A percentile compares a stretch with the other conserved stretches of the same genome.
Conservation (phyloP, 2,329 filamentous ascomycete genomes). For the Ophiocordyceps camponoti-rufipedis region DNA sequence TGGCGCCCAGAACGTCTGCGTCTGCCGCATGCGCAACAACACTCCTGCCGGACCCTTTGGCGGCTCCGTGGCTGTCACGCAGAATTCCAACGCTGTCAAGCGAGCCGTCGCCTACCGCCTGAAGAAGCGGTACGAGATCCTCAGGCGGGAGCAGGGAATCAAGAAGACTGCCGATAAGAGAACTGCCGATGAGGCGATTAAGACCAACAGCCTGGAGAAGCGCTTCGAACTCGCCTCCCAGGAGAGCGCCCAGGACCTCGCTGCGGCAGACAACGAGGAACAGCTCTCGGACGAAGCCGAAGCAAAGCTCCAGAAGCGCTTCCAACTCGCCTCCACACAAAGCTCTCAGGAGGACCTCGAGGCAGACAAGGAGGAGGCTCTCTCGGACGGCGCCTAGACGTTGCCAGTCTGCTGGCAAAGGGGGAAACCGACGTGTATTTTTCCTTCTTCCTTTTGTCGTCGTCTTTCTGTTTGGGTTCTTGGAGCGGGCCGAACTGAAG, state of each 20-base stretch:
- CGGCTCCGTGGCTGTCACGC: constrained; percentile 47
- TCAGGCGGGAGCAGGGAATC: constrained; percentile 1
- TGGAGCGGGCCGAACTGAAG: not conserved
- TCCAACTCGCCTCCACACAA: not conserved
- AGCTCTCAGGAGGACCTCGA: not conserved
- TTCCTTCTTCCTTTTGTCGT: not conserved
- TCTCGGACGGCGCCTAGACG: no score
- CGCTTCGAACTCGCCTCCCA: constrained; percentile 14
- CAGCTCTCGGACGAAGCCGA: not conserved
- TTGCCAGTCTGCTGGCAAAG: no score
- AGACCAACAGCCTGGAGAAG: constrained; percentile 22
- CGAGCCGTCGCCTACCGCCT: constrained; percentile 37
- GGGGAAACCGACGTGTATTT: not conserved
- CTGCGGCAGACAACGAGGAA: constrained; percentile 1
- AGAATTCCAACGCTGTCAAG: constrained; percentile 38
- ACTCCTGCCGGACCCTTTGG: constrained; percentile 48
- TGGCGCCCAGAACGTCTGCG: constrained; percentile 42
- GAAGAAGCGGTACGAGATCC: constrained; percentile 18
- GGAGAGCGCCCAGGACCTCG: not conserved
- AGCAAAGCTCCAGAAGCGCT: not conserved
- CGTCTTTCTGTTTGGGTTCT: not conserved
- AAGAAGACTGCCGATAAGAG: not conserved
- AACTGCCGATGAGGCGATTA: no score
- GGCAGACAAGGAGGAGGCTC: not conserved
- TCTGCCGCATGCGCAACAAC: constrained; percentile 44